Base-by-base conservation (phyloP, 2,329 filamentous ascomycete species). In the Drechslerella stenobrocha region DNA sequence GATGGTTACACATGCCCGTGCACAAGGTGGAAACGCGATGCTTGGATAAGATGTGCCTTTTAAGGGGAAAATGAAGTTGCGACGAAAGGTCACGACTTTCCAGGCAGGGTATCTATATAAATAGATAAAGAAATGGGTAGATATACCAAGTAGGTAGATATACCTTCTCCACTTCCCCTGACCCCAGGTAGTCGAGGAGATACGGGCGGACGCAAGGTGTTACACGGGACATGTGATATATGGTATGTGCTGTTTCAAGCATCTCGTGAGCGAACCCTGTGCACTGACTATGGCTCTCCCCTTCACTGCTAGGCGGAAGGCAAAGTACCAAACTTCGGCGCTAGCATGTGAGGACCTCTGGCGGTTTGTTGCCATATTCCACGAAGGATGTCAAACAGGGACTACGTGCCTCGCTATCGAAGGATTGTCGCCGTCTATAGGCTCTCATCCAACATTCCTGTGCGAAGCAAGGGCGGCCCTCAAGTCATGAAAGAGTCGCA, bases 231-330 rank as follows among this genome's bases (percentile, higher is more conserved):
- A 42, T 42, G 37, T 42, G 37, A 67, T 60, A 51, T 67, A 50
- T 60, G 59, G 42, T 67, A 45, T 60, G 55, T 52, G 63, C 55
- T 56, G 63, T 67, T 67, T 67, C 50, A 50, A 67, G 51, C 51
- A 67, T 67, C 63, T 56, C 63, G 63, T 67, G 63, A 67, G 63
- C 30, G 45, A 59, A 46, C 63, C 63, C 45, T 55, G 63, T 67
- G 63, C 48, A 44, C 63, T 42, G 42, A 30, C 56, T 52, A 44
- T 44, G 22, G 11, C 13, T 47, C 4, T 24, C 44, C 20, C 28
- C 55, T 34, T 44, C 42, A 30, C 34, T 24, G 40, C 53, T 59
- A 50, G 50, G 59, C 59, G 59, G 58, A 47, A 37, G 48, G 48
- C 48, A 53, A n/a, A 52, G 37, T 65, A 44, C 60, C 42, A 42